These are phyloP conservation scores for Hirsutella minnesotensis DNA, from an alignment of 2,329 filamentous ascomycete species.

Conservation along the genomic window DNA sequence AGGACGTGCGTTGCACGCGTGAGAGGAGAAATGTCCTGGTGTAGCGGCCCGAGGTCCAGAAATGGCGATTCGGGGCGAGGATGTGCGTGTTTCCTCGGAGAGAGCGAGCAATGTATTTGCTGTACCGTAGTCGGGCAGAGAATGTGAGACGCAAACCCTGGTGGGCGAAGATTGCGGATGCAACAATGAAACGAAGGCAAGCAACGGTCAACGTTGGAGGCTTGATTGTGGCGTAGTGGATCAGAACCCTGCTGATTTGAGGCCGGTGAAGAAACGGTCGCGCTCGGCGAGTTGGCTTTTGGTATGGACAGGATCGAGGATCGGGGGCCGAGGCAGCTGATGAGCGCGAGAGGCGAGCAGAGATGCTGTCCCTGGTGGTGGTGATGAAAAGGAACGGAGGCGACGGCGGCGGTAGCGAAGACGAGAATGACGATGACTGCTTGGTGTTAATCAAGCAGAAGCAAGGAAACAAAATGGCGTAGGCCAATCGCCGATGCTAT, in stretches of 20 bases:
- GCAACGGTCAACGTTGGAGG: slow-evolving; percentile 18
- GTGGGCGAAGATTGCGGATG: not conserved
- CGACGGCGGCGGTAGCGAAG: too few species aligned
- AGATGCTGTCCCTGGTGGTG: not conserved
- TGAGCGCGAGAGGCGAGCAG: too few species aligned
- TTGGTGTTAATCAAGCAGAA: too few species aligned
- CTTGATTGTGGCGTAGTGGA: not conserved
- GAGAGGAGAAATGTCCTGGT: slow-evolving; percentile 9
- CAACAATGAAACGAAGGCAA: slow-evolving; percentile 3
- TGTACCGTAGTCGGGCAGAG: not conserved
- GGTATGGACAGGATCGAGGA: too few species aligned
- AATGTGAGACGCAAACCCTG: not conserved
- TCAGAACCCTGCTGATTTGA: not conserved
- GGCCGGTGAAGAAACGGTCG: not conserved
- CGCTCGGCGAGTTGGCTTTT: not conserved
- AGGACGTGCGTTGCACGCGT: not conserved
- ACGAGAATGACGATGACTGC: too few species aligned
- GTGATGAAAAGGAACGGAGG: not conserved
- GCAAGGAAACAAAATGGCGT: too few species aligned
- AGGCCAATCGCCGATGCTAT: too few species aligned
- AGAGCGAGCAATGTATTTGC: not conserved
- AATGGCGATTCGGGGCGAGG: not conserved
- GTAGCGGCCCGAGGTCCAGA: not conserved
- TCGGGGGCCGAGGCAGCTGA: too few species aligned
- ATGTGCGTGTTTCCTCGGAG: not conserved